phyloP scores from a whole-genome alignment of 129 eudicot species.

The Calendula officinalis region DNA sequence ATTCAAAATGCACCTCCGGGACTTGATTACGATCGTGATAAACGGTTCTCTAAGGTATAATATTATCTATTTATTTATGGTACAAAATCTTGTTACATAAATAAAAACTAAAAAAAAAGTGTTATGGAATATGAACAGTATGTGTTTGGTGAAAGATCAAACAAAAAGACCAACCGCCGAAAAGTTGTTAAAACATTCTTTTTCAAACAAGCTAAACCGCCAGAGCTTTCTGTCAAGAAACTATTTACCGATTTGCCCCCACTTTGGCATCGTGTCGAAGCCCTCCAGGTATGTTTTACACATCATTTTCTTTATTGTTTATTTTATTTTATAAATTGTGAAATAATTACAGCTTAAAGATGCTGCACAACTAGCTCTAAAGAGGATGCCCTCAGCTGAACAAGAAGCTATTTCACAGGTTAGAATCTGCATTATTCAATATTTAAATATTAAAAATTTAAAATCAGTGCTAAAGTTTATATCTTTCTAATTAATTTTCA shows the following conservation, averaged over 20 bases:
- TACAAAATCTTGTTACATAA: too few relatives aligned
- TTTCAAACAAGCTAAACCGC: constrained; percentile 94
- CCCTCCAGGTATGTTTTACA: constrained; percentile 58
- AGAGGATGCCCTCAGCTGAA: constrained; percentile 96
- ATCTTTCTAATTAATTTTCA: not conserved
- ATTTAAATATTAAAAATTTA: too few relatives aligned
- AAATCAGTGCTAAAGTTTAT: not conserved
- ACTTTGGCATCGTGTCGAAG: constrained; percentile 91
- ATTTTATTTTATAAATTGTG: not conserved
- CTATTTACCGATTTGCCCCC: constrained; percentile 87
- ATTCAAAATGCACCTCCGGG: constrained; percentile 97
- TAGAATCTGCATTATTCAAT: constrained; percentile 21
- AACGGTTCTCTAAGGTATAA: constrained; percentile 80
- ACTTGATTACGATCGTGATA: constrained; percentile 92
- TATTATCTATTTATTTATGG: constrained; percentile 9
- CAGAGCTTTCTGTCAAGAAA: constrained; percentile 77
- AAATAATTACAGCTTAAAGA: constrained; percentile 63
- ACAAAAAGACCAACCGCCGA: constrained; percentile 95
- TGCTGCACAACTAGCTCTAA: constrained; percentile 94
- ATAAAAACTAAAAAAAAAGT: constrained; percentile 7
- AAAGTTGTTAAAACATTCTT: constrained; percentile 86
- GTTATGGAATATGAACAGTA: constrained; percentile 51
- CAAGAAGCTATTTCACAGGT: constrained; percentile 97
- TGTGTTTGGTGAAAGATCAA: constrained; percentile 99
- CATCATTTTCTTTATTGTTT: not conserved